Conservation (phyloP, 768 basidiomycete genomes). For the Cystobasidiopsis lactophilus region DNA sequence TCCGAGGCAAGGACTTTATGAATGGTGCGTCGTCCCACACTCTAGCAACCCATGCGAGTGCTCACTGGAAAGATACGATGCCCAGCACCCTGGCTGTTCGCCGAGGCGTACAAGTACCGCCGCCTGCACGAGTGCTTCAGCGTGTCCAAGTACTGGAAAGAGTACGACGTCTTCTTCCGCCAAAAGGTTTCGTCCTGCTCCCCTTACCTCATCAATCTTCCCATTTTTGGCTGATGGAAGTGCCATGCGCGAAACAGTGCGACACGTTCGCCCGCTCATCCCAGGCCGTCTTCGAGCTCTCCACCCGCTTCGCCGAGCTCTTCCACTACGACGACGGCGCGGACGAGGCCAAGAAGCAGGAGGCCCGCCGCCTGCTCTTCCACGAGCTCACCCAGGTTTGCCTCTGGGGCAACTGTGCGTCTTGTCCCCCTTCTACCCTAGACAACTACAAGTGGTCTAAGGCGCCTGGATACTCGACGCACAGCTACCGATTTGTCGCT, state of each 20-base stretch:
- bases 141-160: slow-evolving; percentile 64
- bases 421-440: background rate
- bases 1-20: slow-evolving; percentile 86
- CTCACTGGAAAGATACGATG: background rate
- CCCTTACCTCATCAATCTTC: background rate
- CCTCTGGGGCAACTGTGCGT: slow-evolving; percentile 67
- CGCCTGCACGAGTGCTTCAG: slow-evolving; percentile 84
- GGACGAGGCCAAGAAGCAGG: slow-evolving; percentile 28
- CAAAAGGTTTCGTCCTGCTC: slow-evolving; percentile 41
- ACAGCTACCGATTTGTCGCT: slow-evolving; percentile 66
- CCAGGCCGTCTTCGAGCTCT: slow-evolving; percentile 83
- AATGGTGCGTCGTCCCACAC: slow-evolving; percentile 35
- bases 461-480: background rate
- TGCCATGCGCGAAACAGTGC: slow-evolving; percentile 33
- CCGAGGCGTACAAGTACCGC: slow-evolving; percentile 43
- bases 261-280: slow-evolving; percentile 84
- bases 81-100: slow-evolving; percentile 57
- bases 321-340: slow-evolving; percentile 38
- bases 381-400: slow-evolving; percentile 85
- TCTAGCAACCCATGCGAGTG: background rate
- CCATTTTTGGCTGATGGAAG: slow-evolving; percentile 8
- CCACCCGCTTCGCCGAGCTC: slow-evolving; percentile 71
- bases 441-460: background rate
- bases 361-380: slow-evolving; percentile 53
- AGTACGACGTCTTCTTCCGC: slow-evolving; percentile 85